Base-by-base conservation (phyloP, 2,329 filamentous ascomycete species). In the Sarocladium brachiariae region DNA sequence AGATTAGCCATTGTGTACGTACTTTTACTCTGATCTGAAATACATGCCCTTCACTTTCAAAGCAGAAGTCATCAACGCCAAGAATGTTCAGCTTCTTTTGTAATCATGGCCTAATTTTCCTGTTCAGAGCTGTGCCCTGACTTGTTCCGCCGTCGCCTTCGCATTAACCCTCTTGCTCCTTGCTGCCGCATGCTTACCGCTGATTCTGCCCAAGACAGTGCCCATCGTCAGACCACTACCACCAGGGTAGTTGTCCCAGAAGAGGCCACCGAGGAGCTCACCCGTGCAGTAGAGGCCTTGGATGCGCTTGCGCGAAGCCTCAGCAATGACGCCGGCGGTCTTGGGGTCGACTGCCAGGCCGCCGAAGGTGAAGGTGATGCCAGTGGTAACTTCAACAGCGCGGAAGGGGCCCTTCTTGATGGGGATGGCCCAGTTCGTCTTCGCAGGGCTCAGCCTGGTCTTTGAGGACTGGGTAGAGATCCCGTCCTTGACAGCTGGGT, bases 341-440 rank as follows among this genome's bases (percentile, higher is more conserved):
- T 76, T 61, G 0, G 78, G 71, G 46, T 80, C 71, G 2, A 83
- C 74, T 4, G 72, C 70, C 6, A 86, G 63, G 0, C 83, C 82
- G 1, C 82, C 83, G 65, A 86, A 87, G 0, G 83, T 86, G 56
- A 86, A 87, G 0, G 82, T 86, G 14, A 87, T 74, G 1, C 84
- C 83, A 41, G 79, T 81, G 3, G 76, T 77, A 2, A 86, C 81
- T 55, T 80, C 78, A 41, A 86, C 76, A 1, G 83, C 83, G 21
- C 83, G 63, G 57, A 81, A 86, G 0, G 83, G 83, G 0, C 69
- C 67, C 54, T 77, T 61, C 33, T 75, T 70, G 7, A 87, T 57
- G 0, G 82, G 74, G 5, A 81, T 56, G 0, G 83, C 83, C 83
- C 83, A 86, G 55, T 87, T 86, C 0, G 80, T 77, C 65, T 87